A percentile compares a stretch with the other conserved stretches of the same genome.
phyloP scores from a whole-genome alignment of 208 protist genomes.

The Wallacemonas sp. region DNA sequence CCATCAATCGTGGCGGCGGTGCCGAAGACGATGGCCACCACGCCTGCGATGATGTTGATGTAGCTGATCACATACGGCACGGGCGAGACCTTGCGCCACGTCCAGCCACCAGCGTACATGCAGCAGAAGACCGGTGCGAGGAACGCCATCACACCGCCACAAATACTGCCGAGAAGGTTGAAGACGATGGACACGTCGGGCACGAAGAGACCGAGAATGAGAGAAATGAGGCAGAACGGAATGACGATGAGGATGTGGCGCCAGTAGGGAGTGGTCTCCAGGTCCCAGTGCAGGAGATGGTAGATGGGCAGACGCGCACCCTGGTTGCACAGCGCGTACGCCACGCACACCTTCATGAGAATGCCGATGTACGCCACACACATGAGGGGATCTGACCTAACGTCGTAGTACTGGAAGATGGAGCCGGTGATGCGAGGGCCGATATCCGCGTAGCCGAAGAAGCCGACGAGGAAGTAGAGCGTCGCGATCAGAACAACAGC shows the following conservation, averaged over 20 bases:
- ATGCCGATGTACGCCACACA: slow-evolving; percentile 52
- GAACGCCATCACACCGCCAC: slow-evolving; percentile 59
- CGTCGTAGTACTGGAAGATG: slow-evolving; percentile 37
- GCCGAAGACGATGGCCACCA: slow-evolving; percentile 62
- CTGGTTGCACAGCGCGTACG: slow-evolving; percentile 46
- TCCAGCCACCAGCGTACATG: slow-evolving; percentile 57
- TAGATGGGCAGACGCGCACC: slow-evolving; percentile 43
- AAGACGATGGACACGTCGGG: slow-evolving; percentile 71
- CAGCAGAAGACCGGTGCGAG: slow-evolving; percentile 58
- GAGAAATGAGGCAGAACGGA: slow-evolving; percentile 24
- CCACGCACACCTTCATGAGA: slow-evolving; percentile 52
- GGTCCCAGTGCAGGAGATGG: slow-evolving; percentile 28
- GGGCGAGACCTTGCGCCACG: slow-evolving; percentile 20
- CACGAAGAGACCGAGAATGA: slow-evolving; percentile 59
- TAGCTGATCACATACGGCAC: slow-evolving; percentile 36
- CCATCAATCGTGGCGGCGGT: slow-evolving; percentile 44
- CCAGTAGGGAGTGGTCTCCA: slow-evolving; percentile 37
- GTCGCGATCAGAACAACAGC: slow-evolving; percentile 39
- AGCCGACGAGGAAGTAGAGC: slow-evolving; percentile 58
- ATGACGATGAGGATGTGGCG: slow-evolving; percentile 36
- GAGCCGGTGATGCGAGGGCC: slow-evolving; percentile 30
- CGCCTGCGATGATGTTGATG: slow-evolving; percentile 46
- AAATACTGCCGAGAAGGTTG: slow-evolving; percentile 59
- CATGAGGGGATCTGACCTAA: slow-evolving; percentile 38
- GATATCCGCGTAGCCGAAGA: slow-evolving; percentile 72